These are phyloP conservation scores for Botrytis paeoniae DNA, from an alignment of 2,329 filamentous ascomycete genomes.

Conservation along the genomic window DNA sequence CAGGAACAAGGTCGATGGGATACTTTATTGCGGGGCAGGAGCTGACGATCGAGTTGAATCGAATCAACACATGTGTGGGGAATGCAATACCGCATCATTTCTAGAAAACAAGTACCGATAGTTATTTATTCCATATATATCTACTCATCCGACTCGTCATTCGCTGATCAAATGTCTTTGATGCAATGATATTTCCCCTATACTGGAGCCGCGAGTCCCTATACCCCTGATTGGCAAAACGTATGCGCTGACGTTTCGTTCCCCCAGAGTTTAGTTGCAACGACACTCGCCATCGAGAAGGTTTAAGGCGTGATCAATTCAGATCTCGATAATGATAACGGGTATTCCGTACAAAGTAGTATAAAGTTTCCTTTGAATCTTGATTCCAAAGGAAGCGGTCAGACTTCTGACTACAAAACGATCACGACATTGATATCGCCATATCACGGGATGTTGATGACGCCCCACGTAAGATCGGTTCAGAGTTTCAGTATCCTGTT, in stretches of 20 bases:
- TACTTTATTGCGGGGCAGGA: neutral
- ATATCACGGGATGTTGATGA: neutral
- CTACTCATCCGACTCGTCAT: neutral
- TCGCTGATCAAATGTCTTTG: neutral
- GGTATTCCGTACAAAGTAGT: neutral
- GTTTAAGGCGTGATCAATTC: constrained; percentile 10
- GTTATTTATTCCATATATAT: neutral
- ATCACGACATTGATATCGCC: constrained; percentile 17
- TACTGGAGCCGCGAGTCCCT: neutral
- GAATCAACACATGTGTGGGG: neutral
- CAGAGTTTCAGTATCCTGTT: too few relatives aligned
- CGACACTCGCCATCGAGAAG: constrained; percentile 12
- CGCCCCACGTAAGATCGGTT: neutral
- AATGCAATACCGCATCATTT: neutral
- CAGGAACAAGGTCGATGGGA: neutral
- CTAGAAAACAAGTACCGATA: neutral
- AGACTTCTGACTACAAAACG: neutral
- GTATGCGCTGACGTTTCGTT: constrained; percentile 3
- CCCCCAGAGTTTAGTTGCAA: neutral
- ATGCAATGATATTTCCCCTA: neutral
- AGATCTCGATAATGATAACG: neutral
- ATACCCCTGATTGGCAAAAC: constrained; percentile 10
- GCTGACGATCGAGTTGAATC: neutral
- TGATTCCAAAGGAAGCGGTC: neutral
- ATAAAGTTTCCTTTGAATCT: neutral